These are phyloP conservation scores for Hypholoma fasciculare DNA, from an alignment of 768 basidiomycete species.

Conservation along the genomic window DNA sequence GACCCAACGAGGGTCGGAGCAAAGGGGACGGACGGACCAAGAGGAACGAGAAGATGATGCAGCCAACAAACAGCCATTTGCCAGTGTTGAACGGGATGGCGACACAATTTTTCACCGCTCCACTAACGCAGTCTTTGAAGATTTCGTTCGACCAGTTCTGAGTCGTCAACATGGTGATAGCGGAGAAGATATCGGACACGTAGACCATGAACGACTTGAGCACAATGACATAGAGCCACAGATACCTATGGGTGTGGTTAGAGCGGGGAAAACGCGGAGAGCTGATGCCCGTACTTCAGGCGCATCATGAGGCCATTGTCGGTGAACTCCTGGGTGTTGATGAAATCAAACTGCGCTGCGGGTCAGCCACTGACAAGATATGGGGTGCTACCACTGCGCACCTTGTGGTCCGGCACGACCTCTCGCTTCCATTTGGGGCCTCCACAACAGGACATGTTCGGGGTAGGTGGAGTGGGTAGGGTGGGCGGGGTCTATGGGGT, in stretches of 20 bases:
- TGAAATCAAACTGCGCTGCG: conserved; percentile 83
- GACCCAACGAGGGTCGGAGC: background rate
- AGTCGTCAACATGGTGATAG: conserved; percentile 93
- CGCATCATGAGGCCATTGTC: conserved; percentile 87
- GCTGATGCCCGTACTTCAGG: conserved; percentile 59
- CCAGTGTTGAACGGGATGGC: conserved; percentile 86
- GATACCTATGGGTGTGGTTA: conserved; percentile 56
- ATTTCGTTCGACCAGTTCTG: conserved; percentile 91
- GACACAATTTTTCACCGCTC: conserved; percentile 65
- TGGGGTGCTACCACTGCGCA: conserved; percentile 25
- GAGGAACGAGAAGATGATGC: conserved; percentile 98
- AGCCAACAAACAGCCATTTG: conserved; percentile 96
- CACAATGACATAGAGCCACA: conserved; percentile 90
- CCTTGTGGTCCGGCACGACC: conserved; percentile 97
- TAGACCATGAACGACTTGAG: conserved; percentile 97
- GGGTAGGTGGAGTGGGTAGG: conserved; percentile 15
- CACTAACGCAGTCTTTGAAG: conserved; percentile 62
- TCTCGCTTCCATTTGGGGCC: conserved; percentile 95
- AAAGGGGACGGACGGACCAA: conserved; percentile 53
- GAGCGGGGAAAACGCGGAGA: background rate
- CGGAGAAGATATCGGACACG: conserved; percentile 96
- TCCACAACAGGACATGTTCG: conserved; percentile 38
- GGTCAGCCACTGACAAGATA: conserved; percentile 20
- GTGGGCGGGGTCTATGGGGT: conserved; percentile 17
- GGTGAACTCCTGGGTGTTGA: conserved; percentile 91